These are phyloP conservation scores for Septoria petroselini DNA, from an alignment of 2,329 filamentous ascomycete species.

Conservation along the genomic window DNA sequence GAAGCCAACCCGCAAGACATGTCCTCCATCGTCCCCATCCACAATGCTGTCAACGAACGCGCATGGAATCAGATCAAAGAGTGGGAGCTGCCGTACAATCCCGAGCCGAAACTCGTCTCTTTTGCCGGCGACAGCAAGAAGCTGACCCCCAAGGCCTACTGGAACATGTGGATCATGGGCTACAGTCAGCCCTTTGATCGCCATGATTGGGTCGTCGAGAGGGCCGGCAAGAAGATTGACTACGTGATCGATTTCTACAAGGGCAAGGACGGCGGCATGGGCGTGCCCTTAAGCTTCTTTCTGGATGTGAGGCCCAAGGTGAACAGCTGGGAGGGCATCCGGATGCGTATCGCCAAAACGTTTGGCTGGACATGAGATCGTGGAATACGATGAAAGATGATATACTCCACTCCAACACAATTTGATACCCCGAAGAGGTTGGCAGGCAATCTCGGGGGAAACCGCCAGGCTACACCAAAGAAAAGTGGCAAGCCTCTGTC, in stretches of 20 bases:
- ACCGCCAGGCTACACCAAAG: too few relatives aligned
- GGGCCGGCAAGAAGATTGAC: conserved; percentile 80
- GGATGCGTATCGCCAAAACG: conserved; percentile 49
- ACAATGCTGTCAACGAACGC: conserved; percentile 96
- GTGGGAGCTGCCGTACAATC: conserved; percentile 71
- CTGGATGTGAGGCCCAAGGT: conserved; percentile 64
- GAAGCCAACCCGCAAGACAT: conserved; percentile 71
- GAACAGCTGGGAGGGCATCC: conserved; percentile 60
- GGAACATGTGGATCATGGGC: conserved; percentile 71
- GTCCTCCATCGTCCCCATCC: conserved; percentile 89
- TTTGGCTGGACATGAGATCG: conserved; percentile 19
- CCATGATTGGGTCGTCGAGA: conserved; percentile 95
- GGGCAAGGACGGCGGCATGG: conserved; percentile 53
- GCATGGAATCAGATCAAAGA: conserved; percentile 88
- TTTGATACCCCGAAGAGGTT: too few relatives aligned
- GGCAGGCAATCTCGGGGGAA: too few relatives aligned
- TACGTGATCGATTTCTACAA: conserved; percentile 99
- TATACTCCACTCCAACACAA: too few relatives aligned
- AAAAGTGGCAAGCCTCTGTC: too few relatives aligned
- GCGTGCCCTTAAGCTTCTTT: conserved; percentile 55
- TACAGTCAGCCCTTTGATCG: conserved; percentile 90
- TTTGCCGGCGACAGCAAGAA: conserved; percentile 67
- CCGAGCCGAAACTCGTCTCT: conserved; percentile 71
- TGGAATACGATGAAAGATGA: too few relatives aligned
- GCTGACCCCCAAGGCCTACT: conserved; percentile 75